phyloP scores from a whole-genome alignment of 139 green algal species.

The Astrephomene gubernaculifera region DNA sequence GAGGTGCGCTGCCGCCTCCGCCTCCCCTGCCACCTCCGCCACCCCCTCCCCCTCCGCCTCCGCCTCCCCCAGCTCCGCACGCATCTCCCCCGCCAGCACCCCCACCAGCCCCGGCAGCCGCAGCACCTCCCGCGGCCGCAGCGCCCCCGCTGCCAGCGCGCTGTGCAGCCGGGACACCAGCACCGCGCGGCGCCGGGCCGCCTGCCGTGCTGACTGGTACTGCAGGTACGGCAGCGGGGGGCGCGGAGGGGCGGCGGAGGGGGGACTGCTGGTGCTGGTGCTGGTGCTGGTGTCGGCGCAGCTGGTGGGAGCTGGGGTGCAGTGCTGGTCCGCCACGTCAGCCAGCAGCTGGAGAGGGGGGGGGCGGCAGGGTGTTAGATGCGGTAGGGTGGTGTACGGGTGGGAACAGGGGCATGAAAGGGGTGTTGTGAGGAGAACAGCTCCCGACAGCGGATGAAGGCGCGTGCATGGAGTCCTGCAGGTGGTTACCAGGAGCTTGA shows the following conservation, averaged over 20 bases:
- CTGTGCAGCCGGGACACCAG: conserved; percentile 16
- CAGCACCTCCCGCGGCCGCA: background rate
- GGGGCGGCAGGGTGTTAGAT: too few species aligned
- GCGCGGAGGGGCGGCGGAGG: background rate
- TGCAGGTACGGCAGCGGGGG: background rate
- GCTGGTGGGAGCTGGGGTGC: too few species aligned
- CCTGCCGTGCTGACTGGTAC: background rate
- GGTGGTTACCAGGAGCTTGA: too few species aligned
- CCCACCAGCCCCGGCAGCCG: conserved; percentile 20
- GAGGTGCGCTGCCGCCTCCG: background rate
- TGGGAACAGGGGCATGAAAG: too few species aligned
- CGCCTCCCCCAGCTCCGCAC: background rate
- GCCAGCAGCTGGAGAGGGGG: background rate
- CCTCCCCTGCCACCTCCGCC: background rate
- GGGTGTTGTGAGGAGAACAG: too few species aligned
- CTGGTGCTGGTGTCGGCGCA: background rate
- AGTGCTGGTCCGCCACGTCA: too few species aligned
- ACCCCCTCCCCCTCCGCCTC: background rate
- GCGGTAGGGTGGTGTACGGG: too few species aligned
- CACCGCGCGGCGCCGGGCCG: background rate
- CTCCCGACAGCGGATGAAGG: too few species aligned
- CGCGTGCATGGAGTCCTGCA: too few species aligned
- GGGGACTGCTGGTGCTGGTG: background rate
- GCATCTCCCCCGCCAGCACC: background rate
- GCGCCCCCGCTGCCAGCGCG: background rate